Conservation (phyloP, 1,284 basidiomycete genomes). For the Rhizoctonia solani region DNA sequence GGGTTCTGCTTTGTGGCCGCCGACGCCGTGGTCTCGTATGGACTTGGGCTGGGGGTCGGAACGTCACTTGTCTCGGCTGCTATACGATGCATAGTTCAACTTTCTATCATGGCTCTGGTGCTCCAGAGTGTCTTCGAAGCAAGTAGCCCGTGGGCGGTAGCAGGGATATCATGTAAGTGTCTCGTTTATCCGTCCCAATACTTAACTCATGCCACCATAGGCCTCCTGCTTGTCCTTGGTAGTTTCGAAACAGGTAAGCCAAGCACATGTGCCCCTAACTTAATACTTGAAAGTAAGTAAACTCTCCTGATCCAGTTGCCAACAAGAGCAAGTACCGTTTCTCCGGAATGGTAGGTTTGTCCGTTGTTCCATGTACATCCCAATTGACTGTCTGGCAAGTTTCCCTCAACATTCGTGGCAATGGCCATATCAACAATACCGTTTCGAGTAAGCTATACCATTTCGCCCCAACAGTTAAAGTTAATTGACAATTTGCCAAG, state of each 20-base stretch:
- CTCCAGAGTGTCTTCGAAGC: conserved; percentile 76
- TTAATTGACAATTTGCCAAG: neutral
- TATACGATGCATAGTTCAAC: conserved; percentile 73
- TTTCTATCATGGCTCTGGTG: conserved; percentile 70
- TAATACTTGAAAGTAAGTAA: neutral
- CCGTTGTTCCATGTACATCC: neutral
- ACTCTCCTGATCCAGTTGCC: conserved; percentile 48
- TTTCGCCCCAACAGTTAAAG: neutral
- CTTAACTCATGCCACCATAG: conserved; percentile 44
- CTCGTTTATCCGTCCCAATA: neutral
- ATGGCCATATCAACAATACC: conserved; percentile 80
- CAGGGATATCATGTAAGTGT: conserved; percentile 66
- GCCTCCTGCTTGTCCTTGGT: conserved; percentile 71
- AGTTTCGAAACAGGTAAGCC: conserved; percentile 56
- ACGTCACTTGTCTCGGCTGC: conserved; percentile 69
- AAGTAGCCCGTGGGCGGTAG: conserved; percentile 72
- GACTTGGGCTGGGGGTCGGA: conserved; percentile 70
- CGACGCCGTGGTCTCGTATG: conserved; percentile 57
- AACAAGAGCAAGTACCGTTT: conserved; percentile 80
- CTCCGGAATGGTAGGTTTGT: conserved; percentile 63
- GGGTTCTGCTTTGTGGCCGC: conserved; percentile 69
- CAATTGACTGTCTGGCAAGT: conserved; percentile 52
- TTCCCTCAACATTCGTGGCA: conserved; percentile 65
- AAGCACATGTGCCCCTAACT: neutral
- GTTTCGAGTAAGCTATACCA: conserved; percentile 51